Conservation (phyloP, 2,329 filamentous ascomycete species). For the Clonostachys sp. region DNA sequence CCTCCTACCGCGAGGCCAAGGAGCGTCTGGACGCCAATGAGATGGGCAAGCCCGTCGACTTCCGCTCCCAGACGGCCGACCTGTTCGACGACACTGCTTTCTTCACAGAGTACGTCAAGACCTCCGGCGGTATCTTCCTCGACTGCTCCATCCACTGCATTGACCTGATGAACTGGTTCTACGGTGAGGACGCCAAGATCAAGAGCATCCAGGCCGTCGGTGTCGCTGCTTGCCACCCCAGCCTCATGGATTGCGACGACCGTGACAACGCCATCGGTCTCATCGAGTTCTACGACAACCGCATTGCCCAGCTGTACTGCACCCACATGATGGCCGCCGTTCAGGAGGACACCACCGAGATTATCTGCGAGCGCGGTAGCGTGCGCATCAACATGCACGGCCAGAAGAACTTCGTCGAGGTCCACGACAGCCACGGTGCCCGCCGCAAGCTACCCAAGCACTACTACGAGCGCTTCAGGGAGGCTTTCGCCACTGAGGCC, state of each 20-base stretch:
- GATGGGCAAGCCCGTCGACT: conserved; percentile 56
- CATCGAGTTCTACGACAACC: conserved; percentile 51
- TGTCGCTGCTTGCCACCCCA: conserved; percentile 22
- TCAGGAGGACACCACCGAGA: conserved; percentile 63
- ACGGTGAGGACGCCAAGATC: conserved; percentile 20
- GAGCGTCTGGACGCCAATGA: conserved; percentile 42
- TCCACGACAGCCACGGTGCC: conserved; percentile 41
- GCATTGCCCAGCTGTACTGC: conserved; percentile 59
- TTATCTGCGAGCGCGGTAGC: conserved; percentile 64
- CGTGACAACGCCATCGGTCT: conserved; percentile 38
- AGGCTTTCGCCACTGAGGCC: conserved; percentile 59
- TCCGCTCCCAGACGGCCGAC: conserved; percentile 66
- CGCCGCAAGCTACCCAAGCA: conserved; percentile 54
- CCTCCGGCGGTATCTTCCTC: conserved; percentile 65
- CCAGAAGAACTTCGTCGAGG: conserved; percentile 46
- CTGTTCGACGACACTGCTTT: conserved; percentile 62
- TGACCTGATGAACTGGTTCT: conserved; percentile 25
- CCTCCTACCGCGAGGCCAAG: conserved; percentile 42
- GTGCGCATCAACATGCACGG: conserved; percentile 57
- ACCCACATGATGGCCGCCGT: conserved; percentile 65
- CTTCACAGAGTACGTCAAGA: conserved; percentile 63
- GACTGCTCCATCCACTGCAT: conserved; percentile 71
- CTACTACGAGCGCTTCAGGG: conserved; percentile 59
- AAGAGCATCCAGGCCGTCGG: conserved; percentile 21
- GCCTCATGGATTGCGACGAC: conserved; percentile 21